Evolutionary conservation across 208 protist species (phyloP).

Genomic region (Tetramitus jugosus): DNA sequence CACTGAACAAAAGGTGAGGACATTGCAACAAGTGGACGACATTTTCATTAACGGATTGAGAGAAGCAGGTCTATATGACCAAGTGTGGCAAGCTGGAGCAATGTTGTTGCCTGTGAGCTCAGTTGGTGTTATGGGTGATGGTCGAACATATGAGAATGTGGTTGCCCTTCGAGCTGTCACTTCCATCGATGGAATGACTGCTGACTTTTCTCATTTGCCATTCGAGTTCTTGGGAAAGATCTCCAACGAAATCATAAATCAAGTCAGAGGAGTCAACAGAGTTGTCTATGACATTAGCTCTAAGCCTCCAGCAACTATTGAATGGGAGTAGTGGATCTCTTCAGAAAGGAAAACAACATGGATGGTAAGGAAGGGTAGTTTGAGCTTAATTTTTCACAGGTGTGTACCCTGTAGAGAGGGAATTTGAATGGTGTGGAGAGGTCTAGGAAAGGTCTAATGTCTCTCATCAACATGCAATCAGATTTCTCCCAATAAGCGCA

Average conservation of each 20-base stretch:
- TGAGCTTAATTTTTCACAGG: too few relatives aligned
- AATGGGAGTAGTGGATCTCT: slow-evolving; percentile 93
- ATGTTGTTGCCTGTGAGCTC: slow-evolving; percentile 77
- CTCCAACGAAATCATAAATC: slow-evolving; percentile 32
- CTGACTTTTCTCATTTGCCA: slow-evolving; percentile 30
- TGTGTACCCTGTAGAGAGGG: too few relatives aligned
- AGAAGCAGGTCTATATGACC: neutral
- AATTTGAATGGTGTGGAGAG: too few relatives aligned
- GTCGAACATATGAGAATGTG: slow-evolving; percentile 86
- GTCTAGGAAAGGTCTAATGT: too few relatives aligned
- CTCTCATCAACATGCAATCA: too few relatives aligned
- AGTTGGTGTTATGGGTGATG: slow-evolving; percentile 93
- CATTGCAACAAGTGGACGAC: neutral
- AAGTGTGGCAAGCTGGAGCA: slow-evolving; percentile 23
- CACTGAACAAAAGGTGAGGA: neutral
- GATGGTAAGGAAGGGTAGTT: too few relatives aligned
- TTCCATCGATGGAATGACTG: slow-evolving; percentile 22
- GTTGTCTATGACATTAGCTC: slow-evolving; percentile 89
- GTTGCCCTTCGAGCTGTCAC: slow-evolving; percentile 55
- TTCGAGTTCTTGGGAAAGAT: slow-evolving; percentile 35
- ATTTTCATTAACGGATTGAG: neutral
- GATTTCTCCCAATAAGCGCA: too few relatives aligned
- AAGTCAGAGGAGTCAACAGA: slow-evolving; percentile 65
- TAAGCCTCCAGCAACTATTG: slow-evolving; percentile 96
- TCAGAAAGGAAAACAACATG: too few relatives aligned